These are phyloP conservation scores for Pseudocercospora macadamiae DNA, from an alignment of 2,329 filamentous ascomycete genomes.

Conservation along the genomic window DNA sequence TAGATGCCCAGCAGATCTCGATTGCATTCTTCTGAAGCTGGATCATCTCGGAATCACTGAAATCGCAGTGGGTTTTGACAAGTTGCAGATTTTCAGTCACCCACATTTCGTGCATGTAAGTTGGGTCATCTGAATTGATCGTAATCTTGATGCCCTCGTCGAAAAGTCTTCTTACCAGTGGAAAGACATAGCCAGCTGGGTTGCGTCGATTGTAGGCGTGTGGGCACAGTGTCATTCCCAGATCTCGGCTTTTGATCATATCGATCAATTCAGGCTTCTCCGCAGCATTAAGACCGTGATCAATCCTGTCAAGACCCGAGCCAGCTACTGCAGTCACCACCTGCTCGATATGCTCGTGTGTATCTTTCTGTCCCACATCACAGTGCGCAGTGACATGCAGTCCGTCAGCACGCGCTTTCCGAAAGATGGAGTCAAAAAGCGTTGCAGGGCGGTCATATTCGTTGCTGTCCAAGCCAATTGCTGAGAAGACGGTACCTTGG, in stretches of 20 bases:
- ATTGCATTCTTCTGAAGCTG: conserved; percentile 47
- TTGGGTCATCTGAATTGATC: conserved; percentile 55
- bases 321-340: conserved; percentile 36
- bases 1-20: conserved; percentile 53
- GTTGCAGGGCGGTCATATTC: conserved; percentile 51
- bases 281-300: conserved; percentile 48
- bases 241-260: conserved; percentile 36
- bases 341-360: conserved; percentile 48
- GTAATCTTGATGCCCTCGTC: conserved; percentile 52
- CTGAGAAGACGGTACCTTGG: conserved; percentile 46
- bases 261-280: conserved; percentile 40
- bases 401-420: conserved; percentile 44
- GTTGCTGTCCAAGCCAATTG: conserved; percentile 53
- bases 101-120: conserved; percentile 56
- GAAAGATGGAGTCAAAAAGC: conserved; percentile 49
- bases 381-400: conserved; percentile 55
- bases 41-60: conserved; percentile 50
- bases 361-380: conserved; percentile 56
- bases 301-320: conserved; percentile 44
- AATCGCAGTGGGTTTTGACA: conserved; percentile 45
- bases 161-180: conserved; percentile 49
- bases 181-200: conserved; percentile 46
- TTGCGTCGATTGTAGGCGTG: conserved; percentile 47
- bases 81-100: conserved; percentile 53
- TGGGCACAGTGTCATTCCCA: conserved; percentile 49